Evolutionary conservation across 805 yeast genomes (phyloP).

Genomic region (Sungouiozyma ichnusensis): DNA sequence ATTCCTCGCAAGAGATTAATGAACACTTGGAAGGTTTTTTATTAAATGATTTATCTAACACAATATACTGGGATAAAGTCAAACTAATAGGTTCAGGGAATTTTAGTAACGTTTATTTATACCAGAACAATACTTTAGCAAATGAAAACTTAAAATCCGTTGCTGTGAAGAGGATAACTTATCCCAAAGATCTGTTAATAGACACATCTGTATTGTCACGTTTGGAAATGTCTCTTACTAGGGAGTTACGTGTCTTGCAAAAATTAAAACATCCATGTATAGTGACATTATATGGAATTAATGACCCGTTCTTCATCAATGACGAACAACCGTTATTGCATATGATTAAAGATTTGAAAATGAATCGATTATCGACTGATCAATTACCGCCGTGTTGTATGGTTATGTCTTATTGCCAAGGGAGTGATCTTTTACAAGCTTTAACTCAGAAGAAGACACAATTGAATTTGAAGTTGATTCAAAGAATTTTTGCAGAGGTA

Average conservation of each 20-base stretch:
- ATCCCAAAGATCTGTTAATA: conserved; percentile 26
- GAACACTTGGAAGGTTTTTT: conserved; percentile 14
- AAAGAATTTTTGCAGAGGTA: conserved; percentile 60
- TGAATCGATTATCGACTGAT: neutral
- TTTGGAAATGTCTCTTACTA: conserved; percentile 48
- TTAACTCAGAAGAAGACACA: conserved; percentile 33
- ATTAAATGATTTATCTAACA: conserved; percentile 8
- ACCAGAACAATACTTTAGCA: conserved; percentile 15
- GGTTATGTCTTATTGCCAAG: conserved; percentile 66
- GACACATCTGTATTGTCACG: conserved; percentile 36
- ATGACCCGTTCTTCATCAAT: conserved; percentile 18
- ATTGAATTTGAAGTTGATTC: conserved; percentile 40
- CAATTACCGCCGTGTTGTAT: conserved; percentile 33
- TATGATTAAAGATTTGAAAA: conserved; percentile 21
- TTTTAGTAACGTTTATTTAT: conserved; percentile 55
- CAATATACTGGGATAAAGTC: conserved; percentile 28
- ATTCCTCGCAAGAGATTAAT: conserved; percentile 4
- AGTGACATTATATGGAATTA: conserved; percentile 45
- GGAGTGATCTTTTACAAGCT: conserved; percentile 76
- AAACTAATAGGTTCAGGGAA: conserved; percentile 54
- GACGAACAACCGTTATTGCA: conserved; percentile 16
- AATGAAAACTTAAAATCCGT: conserved; percentile 25
- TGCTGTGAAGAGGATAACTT: conserved; percentile 61
- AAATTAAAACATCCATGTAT: conserved; percentile 58
- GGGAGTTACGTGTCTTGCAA: conserved; percentile 64